Evolutionary conservation across 2,329 filamentous ascomycete species (phyloP), one percentile per base, ranked within the genome.

Genomic region (Metarhizium anisopliae): DNA sequence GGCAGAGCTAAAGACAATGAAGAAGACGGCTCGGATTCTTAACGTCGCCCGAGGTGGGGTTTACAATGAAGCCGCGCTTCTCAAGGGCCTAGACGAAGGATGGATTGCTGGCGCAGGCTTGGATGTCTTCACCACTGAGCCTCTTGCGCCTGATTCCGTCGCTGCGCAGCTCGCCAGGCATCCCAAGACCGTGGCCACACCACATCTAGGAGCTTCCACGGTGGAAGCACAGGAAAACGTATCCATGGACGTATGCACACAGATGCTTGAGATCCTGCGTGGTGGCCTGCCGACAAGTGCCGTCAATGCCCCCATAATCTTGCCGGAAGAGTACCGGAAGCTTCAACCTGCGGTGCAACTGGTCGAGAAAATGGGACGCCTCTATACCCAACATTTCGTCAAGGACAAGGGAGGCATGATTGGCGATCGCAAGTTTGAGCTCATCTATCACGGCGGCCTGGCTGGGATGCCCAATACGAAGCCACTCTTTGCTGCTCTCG

Each of bases 141-240:
- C 89, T 5, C 84, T 86, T 0, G 65, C 59, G 1, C 61, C 68
- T 3, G 70, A 67, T 38, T 84, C 84, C 2, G 74, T 79, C 4
- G 86, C 88, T 2, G 78, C 77, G 11, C 77, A 76, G 49, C 74
- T 94, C 8, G 81, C 87, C 56, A 76, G 75, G 10, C 89, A 93
- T 62, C 80, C 84, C 1, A 85, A 82, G 60, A 87, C 90, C 0
- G 84, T 93, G 2, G 84, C 84, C 1, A 93, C 89, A 7, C 89
- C 89, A 1, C 89, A 94, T 67, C 76, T 94, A 0, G 89, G 89
- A 7, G 89, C 89, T 0, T 89, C 85, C 0, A 94, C 89, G 0
- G 79, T 87, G 38, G 89, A 94, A 75, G 89, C 89, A 0, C 89
- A 94, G 68, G 88, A 93, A 65, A 92, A 91, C 59, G 89, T 92